Evolutionary conservation across 768 basidiomycete genomes (phyloP).

Genomic region (Lyophyllum shimeji): DNA sequence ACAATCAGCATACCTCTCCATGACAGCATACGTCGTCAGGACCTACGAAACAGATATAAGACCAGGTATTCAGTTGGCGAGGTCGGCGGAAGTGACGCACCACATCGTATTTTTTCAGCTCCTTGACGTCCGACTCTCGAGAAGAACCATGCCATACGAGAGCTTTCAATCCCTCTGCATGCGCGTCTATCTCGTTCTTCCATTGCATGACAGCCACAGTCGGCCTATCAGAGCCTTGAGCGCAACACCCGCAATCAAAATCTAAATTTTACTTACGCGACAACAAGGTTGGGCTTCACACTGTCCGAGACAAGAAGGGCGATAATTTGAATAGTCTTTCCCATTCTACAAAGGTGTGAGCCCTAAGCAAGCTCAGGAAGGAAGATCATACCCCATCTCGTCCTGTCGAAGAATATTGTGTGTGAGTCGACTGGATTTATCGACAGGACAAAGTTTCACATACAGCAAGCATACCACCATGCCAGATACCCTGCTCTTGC

Average conservation of each 20-base stretch:
- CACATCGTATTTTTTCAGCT: conserved; percentile 85
- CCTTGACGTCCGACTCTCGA: conserved; percentile 62
- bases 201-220: conserved; percentile 75
- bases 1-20: conserved; percentile 53
- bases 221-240: conserved; percentile 31
- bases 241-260: conserved; percentile 45
- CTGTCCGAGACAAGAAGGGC: conserved; percentile 80
- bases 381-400: conserved; percentile 74
- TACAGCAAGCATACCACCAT: conserved; percentile 91
- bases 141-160: conserved; percentile 90
- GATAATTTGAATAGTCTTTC: conserved; percentile 96
- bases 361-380: background rate
- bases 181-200: conserved; percentile 89
- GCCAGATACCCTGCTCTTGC: conserved; percentile 87
- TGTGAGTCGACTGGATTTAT: no score
- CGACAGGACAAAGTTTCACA: conserved; percentile 26
- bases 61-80: background rate
- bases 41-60: conserved; percentile 41
- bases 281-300: conserved; percentile 82
- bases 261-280: conserved; percentile 70
- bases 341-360: conserved; percentile 57
- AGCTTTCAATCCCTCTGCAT: conserved; percentile 82
- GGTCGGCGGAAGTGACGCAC: conserved; percentile 38
- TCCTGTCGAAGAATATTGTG: conserved; percentile 54
- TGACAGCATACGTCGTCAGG: conserved; percentile 82